phyloP scores from a whole-genome alignment of 129 eudicot genomes.

The Arctium minus region DNA sequence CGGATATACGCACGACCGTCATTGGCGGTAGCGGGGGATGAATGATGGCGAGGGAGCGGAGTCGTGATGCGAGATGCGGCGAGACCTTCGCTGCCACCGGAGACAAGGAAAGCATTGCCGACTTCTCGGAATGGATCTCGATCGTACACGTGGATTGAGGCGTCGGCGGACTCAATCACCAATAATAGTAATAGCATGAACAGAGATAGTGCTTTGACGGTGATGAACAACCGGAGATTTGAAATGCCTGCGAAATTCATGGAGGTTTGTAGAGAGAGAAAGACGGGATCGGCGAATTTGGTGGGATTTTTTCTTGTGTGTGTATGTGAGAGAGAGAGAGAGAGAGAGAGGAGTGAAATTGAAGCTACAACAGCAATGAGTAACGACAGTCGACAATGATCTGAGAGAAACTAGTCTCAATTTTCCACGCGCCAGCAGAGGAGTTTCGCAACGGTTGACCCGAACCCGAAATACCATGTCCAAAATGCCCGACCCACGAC shows the following conservation, averaged over 20 bases:
- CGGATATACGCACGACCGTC: conserved; percentile 78
- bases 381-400: neutral
- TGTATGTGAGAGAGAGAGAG: neutral
- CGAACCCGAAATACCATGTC: neutral
- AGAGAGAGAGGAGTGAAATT: conserved; percentile 20
- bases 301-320: conserved; percentile 24
- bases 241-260: conserved; percentile 45
- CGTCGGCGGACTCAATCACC: conserved; percentile 45
- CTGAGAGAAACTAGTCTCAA: conserved; percentile 8
- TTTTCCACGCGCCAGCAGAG: conserved; percentile 7
- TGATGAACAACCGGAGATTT: conserved; percentile 14
- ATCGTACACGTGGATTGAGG: conserved; percentile 81
- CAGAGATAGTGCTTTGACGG: conserved; percentile 8
- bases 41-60: conserved; percentile 28
- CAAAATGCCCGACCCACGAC: neutral
- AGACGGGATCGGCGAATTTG: conserved; percentile 43
- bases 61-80: conserved; percentile 41
- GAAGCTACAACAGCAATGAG: conserved; percentile 26
- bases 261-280: conserved; percentile 38
- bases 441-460: neutral
- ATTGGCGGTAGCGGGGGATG: conserved; percentile 21
- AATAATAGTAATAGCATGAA: conserved; percentile 11
- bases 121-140: conserved; percentile 88
- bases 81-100: conserved; percentile 99
- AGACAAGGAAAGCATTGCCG: conserved; percentile 84